Evolutionary conservation across 148 eudicot genomes (phyloP).

Genomic region (Pouteria glomerata): DNA sequence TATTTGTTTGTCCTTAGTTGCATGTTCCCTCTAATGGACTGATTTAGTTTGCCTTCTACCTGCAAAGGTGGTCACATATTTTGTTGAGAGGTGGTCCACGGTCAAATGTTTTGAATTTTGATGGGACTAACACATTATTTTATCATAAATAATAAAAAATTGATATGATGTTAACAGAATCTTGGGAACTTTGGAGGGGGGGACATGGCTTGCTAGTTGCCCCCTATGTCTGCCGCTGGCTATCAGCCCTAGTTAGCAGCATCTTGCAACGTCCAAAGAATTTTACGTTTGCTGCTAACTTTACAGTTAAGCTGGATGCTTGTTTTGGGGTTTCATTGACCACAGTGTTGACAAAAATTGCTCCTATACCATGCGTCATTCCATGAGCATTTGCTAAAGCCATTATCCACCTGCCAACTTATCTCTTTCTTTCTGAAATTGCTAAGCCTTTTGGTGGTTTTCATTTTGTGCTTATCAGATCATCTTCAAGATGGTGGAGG

Average conservation of each 20-base stretch:
- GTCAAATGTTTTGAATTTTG: no score
- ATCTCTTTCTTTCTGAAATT: neutral
- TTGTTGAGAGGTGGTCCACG: no score
- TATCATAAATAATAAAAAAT: no score
- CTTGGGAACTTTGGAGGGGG: no score
- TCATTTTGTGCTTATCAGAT: constrained; percentile 45
- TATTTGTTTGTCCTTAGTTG: no score
- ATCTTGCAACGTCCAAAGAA: neutral
- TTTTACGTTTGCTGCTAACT: neutral
- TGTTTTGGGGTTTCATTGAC: neutral
- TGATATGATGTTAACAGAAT: no score
- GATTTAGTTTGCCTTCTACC: neutral
- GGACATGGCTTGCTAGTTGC: no score
- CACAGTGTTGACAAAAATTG: neutral
- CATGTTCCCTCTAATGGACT: neutral
- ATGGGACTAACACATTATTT: no score
- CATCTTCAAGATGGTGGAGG: constrained; percentile 91
- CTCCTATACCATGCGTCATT: neutral
- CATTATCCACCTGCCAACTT: neutral
- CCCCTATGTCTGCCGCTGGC: no score
- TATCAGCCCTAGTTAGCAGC: neutral
- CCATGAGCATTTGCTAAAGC: neutral
- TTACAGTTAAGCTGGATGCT: neutral
- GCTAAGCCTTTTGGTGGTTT: neutral
- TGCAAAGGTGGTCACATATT: no score